phyloP scores from a whole-genome alignment of 352 stramenopile genomes.

The Plasmopara muralis region DNA sequence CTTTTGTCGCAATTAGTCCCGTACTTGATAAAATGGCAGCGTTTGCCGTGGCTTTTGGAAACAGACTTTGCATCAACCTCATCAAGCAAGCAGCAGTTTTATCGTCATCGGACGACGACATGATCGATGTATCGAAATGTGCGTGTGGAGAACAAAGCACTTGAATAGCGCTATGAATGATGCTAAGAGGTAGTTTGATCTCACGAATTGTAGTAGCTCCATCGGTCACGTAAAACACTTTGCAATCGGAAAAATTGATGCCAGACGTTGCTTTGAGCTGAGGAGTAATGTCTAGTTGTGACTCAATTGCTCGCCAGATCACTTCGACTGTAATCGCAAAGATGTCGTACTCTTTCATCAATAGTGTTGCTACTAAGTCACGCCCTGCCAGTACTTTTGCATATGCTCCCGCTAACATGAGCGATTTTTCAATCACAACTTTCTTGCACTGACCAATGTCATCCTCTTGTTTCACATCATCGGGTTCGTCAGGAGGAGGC shows the following conservation, averaged over 20 bases:
- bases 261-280: constrained; percentile 45
- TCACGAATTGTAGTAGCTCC: constrained; percentile 56
- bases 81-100: constrained; percentile 17
- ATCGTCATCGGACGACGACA: constrained; percentile 3
- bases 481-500: constrained; percentile 2
- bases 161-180: constrained; percentile 67
- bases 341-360: constrained; percentile 53
- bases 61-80: constrained; percentile 55
- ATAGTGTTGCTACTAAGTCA: constrained; percentile 53
- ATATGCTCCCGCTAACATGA: constrained; percentile 58
- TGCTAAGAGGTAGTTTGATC: constrained; percentile 61
- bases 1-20: constrained; percentile 70
- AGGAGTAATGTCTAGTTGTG: constrained; percentile 44
- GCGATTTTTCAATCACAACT: constrained; percentile 41
- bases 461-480: constrained; percentile 15
- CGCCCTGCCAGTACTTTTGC: constrained; percentile 57
- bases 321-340: constrained; percentile 63
- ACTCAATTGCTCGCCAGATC: constrained; percentile 61
- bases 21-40: constrained; percentile 53
- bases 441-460: constrained; percentile 23
- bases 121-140: constrained; percentile 11
- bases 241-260: constrained; percentile 68
- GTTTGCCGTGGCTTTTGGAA: constrained; percentile 46
- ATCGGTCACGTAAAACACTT: constrained; percentile 74
- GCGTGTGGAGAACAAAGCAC: constrained; percentile 53